Conservation (phyloP, 2,329 filamentous ascomycete species). For the Hirsutella rhossiliensis region DNA sequence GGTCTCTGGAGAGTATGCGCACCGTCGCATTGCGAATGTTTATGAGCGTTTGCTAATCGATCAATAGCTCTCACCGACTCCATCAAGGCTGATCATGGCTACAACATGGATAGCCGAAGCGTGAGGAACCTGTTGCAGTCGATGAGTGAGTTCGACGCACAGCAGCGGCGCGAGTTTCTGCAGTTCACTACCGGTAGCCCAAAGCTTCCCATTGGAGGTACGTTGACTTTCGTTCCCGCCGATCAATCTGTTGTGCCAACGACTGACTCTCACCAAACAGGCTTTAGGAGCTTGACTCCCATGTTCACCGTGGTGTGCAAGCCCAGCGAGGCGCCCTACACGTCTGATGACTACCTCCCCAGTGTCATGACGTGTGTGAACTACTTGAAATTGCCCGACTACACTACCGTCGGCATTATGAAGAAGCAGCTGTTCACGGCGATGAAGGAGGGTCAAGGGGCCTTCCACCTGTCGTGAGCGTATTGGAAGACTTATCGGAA, state of each 20-base stretch:
- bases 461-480: conserved; percentile 78
- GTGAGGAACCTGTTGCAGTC: conserved; percentile 86
- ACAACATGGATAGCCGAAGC: conserved; percentile 95
- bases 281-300: conserved; percentile 91
- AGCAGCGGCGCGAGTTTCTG: conserved; percentile 81
- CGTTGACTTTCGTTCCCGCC: conserved; percentile 17
- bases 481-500: not conserved
- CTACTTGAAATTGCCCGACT: conserved; percentile 95
- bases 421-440: conserved; percentile 70
- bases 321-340: conserved; percentile 88
- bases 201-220: conserved; percentile 95
- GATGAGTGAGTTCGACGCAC: conserved; percentile 73
- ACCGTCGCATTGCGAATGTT: not conserved
- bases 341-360: conserved; percentile 93
- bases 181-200: conserved; percentile 98
- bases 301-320: conserved; percentile 99
- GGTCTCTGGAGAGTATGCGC: conserved; percentile 87
- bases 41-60: conserved; percentile 4
- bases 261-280: conserved; percentile 35
- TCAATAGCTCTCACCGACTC: conserved; percentile 80
- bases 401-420: conserved; percentile 67
- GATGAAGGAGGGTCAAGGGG: conserved; percentile 90
- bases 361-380: conserved; percentile 99
- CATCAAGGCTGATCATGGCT: conserved; percentile 96
- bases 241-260: not conserved